Percentiles rank a stretch among this genome's conserved stretches.
Evolutionary conservation across 306 rosid genomes (phyloP).

Genomic region (Cicer chorassanicum): DNA sequence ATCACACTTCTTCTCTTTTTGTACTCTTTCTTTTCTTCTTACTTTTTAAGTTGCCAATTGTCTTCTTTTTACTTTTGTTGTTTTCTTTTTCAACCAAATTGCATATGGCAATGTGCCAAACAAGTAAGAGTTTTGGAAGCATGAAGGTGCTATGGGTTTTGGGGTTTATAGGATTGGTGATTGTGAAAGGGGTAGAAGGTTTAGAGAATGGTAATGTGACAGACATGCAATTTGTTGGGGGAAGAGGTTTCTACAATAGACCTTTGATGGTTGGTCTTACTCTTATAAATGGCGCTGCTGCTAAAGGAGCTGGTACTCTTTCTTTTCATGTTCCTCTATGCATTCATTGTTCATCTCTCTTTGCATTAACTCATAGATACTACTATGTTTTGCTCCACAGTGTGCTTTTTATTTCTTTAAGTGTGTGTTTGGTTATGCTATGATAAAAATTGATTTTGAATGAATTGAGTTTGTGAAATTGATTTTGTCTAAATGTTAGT

Average conservation of each 20-base stretch:
- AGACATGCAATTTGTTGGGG: constrained; percentile 45
- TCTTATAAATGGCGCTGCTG: constrained; percentile 58
- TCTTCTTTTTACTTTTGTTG: constrained; percentile 4
- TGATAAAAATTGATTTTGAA: too few species aligned
- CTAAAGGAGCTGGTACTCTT: constrained; percentile 65
- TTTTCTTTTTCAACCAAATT: constrained; percentile 1
- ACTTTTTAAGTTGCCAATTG: constrained; percentile 20
- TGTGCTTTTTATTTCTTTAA: not conserved
- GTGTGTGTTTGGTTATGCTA: too few species aligned
- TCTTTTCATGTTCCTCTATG: constrained; percentile 15
- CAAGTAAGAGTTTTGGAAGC: constrained; percentile 26
- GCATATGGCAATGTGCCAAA: constrained; percentile 47
- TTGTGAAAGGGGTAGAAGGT: constrained; percentile 47
- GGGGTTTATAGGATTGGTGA: constrained; percentile 46
- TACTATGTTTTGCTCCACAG: constrained; percentile 1
- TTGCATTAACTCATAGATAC: not conserved
- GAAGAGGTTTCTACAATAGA: constrained; percentile 41
- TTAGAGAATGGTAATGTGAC: constrained; percentile 49
- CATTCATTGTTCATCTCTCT: not conserved
- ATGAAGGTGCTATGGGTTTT: constrained; percentile 45
- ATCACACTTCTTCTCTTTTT: constrained; percentile 22
- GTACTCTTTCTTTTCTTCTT: constrained; percentile 31
- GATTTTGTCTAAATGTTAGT: too few species aligned
- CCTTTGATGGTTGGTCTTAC: constrained; percentile 59
- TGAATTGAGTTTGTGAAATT: too few species aligned